phyloP scores from a whole-genome alignment of 495 filamentous ascomycete genomes.

The Penicillium bialowiezense region DNA sequence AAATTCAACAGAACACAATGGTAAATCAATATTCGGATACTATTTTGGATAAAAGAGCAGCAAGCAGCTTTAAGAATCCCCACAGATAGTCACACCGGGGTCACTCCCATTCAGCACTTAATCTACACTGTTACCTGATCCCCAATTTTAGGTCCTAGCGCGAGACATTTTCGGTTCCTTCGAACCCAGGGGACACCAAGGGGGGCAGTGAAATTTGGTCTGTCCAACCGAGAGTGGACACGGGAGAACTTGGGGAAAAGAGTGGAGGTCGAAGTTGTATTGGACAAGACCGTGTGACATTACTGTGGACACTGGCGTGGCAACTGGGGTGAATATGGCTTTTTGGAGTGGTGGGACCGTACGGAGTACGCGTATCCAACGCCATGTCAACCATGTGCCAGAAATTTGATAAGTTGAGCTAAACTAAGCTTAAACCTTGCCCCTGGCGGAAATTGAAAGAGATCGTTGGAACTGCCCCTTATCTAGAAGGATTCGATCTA shows the following conservation, averaged over 20 bases:
- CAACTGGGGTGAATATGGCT: conserved; percentile 2
- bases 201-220: conserved; percentile 14
- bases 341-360: not conserved
- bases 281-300: not conserved
- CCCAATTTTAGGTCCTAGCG: conserved; percentile 1
- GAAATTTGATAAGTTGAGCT: conserved; percentile 7
- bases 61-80: not conserved
- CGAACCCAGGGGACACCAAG: conserved; percentile 4
- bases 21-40: not conserved
- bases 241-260: not conserved
- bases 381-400: not conserved
- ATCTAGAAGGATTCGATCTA: not conserved
- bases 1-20: not conserved
- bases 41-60: not conserved
- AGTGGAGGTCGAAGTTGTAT: not conserved
- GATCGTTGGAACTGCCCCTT: conserved; percentile 2
- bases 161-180: conserved; percentile 3
- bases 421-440: conserved; percentile 19
- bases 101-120: not conserved
- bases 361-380: not conserved
- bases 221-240: conserved; percentile 6
- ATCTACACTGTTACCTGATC: conserved; percentile 11
- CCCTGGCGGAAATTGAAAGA: conserved; percentile 11
- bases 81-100: not conserved
- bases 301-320: not conserved